These are phyloP conservation scores for Loxodes magnus DNA, from an alignment of 73 alveolate genomes.

Conservation along the genomic window DNA sequence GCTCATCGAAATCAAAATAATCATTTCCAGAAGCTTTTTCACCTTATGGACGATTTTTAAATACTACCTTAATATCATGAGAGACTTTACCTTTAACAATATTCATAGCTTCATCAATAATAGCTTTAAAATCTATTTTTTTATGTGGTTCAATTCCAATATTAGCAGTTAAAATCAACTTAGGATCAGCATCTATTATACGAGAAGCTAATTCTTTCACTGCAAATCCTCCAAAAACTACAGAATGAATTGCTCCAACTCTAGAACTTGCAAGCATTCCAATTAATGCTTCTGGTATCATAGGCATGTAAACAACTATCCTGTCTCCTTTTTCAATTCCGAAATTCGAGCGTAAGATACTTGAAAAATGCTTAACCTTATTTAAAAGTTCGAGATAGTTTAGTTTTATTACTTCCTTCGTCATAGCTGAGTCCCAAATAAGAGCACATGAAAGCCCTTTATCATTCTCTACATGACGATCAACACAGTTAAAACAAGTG, in stretches of 20 bases:
- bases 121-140: conserved; percentile 62
- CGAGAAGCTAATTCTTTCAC: conserved; percentile 90
- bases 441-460: conserved; percentile 55
- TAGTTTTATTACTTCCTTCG: conserved; percentile 10
- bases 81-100: conserved; percentile 26
- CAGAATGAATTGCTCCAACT: conserved; percentile 98
- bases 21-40: too few relatives aligned
- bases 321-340: conserved; percentile 84
- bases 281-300: conserved; percentile 94
- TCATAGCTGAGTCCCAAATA: conserved; percentile 66
- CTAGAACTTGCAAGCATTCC: conserved; percentile 97
- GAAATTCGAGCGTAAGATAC: not conserved
- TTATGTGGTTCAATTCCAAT: conserved; percentile 93
- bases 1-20: not conserved
- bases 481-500: conserved; percentile 94
- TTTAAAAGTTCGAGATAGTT: not conserved
- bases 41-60: too few relatives aligned
- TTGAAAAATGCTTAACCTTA: not conserved
- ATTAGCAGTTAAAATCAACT: conserved; percentile 79
- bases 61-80: too few relatives aligned
- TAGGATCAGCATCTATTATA: conserved; percentile 80
- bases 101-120: conserved; percentile 78
- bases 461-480: conserved; percentile 76
- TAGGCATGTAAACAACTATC: conserved; percentile 95
- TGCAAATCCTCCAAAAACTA: conserved; percentile 99